Conservation (phyloP, 1,139 yeast species). For the Protomyces inouyei region DNA sequence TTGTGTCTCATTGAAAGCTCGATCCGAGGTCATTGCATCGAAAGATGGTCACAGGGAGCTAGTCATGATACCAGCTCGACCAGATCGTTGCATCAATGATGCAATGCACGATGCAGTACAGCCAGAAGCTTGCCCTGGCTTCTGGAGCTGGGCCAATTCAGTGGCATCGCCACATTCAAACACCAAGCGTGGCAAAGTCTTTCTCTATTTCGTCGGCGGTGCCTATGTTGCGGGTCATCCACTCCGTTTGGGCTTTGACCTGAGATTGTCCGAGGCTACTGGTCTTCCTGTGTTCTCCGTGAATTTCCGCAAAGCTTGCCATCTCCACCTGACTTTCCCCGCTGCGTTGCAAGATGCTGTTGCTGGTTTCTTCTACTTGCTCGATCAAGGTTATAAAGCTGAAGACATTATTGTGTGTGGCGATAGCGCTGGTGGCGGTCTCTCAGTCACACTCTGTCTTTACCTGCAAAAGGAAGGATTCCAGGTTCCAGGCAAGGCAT, state of each 20-base stretch:
- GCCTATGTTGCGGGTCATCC: not conserved
- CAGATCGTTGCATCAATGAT: not conserved
- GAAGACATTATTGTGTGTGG: not conserved
- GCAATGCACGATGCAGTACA: not conserved
- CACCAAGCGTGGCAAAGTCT: not conserved
- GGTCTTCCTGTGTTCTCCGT: not conserved
- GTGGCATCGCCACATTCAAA: not conserved
- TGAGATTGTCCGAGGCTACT: not conserved
- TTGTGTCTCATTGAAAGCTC: not conserved
- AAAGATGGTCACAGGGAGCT: not conserved
- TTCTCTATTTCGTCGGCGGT: not conserved
- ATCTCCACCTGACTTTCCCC: not conserved
- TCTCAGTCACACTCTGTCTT: not conserved
- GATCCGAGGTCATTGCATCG: not conserved
- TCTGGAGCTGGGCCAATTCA: not conserved
- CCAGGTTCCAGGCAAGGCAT: not conserved
- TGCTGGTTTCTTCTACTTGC: constrained; percentile 1
- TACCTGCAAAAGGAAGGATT: not conserved
- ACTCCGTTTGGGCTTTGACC: not conserved
- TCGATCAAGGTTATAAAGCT: not conserved
- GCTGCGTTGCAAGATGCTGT: not conserved
- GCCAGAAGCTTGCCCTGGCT: not conserved
- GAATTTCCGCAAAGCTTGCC: not conserved
- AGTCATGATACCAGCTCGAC: not conserved
- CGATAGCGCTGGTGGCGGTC: not conserved